Evolutionary conservation across 1,139 yeast species (phyloP).

Genomic region (Kodamaea arcana): DNA sequence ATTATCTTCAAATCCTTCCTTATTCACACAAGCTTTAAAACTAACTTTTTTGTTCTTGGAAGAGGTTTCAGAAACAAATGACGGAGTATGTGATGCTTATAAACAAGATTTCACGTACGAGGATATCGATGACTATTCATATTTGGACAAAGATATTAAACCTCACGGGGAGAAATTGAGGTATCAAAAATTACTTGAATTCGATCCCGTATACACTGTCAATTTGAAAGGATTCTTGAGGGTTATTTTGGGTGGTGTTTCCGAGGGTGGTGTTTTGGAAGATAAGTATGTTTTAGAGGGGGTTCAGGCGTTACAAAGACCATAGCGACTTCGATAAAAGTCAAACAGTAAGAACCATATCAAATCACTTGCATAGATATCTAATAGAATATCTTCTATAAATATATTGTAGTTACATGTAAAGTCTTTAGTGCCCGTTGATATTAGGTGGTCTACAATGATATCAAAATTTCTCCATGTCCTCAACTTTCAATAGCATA

Average conservation of each 20-base stretch:
- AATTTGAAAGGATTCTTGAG: slow-evolving; percentile 30
- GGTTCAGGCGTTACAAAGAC: too few species aligned
- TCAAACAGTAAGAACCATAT: too few species aligned
- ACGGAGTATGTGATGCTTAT: slow-evolving; percentile 63
- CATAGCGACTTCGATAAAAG: too few species aligned
- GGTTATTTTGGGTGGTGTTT: slow-evolving; percentile 13
- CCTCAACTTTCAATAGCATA: too few species aligned
- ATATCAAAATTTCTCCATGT: too few species aligned
- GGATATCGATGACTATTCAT: slow-evolving; percentile 46
- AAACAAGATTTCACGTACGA: slow-evolving; percentile 55
- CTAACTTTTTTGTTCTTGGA: slow-evolving; percentile 62
- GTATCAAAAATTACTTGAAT: slow-evolving; percentile 43
- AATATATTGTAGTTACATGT: too few species aligned
- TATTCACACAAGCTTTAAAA: slow-evolving; percentile 40
- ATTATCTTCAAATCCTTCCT: slow-evolving; percentile 12
- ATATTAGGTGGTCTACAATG: too few species aligned
- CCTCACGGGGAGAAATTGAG: slow-evolving; percentile 59
- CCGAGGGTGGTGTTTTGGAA: not conserved
- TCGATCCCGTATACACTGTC: slow-evolving; percentile 61
- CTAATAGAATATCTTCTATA: too few species aligned
- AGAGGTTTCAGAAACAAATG: slow-evolving; percentile 60
- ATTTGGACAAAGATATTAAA: slow-evolving; percentile 42
- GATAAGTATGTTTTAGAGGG: not conserved
- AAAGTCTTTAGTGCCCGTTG: too few species aligned
- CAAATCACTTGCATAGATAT: too few species aligned